Percentiles rank a stretch among this genome's conserved stretches.
Conservation (phyloP, 768 basidiomycete species). For the Coprinellus micaceus region DNA sequence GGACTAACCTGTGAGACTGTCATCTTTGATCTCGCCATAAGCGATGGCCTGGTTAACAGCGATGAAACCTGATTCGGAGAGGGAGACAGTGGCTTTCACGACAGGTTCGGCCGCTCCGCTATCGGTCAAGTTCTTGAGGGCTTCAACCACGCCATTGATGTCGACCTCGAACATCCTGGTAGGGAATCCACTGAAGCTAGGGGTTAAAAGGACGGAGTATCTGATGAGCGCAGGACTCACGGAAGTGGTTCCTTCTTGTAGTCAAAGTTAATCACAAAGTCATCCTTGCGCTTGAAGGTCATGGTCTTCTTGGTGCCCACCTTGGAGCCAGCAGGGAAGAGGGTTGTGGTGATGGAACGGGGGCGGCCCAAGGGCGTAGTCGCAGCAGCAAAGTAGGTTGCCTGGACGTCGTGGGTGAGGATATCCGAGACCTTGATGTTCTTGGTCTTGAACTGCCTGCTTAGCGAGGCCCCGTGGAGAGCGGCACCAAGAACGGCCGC, state of each 20-base stretch:
- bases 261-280: constrained; percentile 73
- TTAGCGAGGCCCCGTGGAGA: constrained; percentile 84
- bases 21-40: constrained; percentile 78
- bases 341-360: constrained; percentile 67
- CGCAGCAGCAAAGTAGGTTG: constrained; percentile 67
- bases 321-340: constrained; percentile 79
- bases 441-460: constrained; percentile 93
- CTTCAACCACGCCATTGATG: constrained; percentile 69
- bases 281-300: constrained; percentile 80
- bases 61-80: constrained; percentile 86
- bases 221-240: too few species aligned
- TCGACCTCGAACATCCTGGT: constrained; percentile 71
- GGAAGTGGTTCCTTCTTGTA: constrained; percentile 65
- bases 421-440: constrained; percentile 83
- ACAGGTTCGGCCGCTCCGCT: constrained; percentile 78
- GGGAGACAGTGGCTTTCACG: constrained; percentile 76
- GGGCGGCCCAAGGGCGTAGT: constrained; percentile 46
- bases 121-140: constrained; percentile 79
- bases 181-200: constrained; percentile 56
- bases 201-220: too few species aligned
- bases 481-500: constrained; percentile 92
- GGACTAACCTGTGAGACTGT: constrained; percentile 63
- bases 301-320: constrained; percentile 80
- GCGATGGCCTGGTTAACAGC: constrained; percentile 76
- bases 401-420: constrained; percentile 68